phyloP scores from a whole-genome alignment of 208 protist species.

The Acanthamoeba divionensis region DNA sequence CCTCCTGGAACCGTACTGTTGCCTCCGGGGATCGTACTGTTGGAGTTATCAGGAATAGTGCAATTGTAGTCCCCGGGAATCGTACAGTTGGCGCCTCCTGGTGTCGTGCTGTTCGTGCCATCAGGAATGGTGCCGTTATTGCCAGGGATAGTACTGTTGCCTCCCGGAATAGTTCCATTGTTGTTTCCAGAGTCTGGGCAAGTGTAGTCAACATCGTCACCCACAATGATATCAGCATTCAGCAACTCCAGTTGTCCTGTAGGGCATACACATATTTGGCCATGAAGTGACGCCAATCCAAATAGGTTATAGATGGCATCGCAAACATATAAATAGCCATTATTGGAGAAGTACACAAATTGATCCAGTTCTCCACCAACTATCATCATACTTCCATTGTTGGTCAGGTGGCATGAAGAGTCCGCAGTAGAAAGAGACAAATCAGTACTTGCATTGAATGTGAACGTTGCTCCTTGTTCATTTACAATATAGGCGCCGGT shows the following conservation, averaged over 20 bases:
- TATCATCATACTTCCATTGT: background rate
- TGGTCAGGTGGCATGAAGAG: slow-evolving; percentile 6
- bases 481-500: background rate
- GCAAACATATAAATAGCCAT: slow-evolving; percentile 49
- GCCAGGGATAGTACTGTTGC: too few species aligned
- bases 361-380: slow-evolving; percentile 1
- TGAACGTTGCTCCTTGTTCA: background rate
- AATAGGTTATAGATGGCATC: slow-evolving; percentile 13
- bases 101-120: too few species aligned
- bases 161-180: background rate
- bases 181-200: background rate
- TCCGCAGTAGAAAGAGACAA: background rate
- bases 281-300: background rate
- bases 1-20: too few species aligned
- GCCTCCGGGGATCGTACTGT: too few species aligned
- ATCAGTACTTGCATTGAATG: background rate
- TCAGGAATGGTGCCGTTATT: too few species aligned
- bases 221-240: background rate
- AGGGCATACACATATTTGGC: slow-evolving; percentile 15
- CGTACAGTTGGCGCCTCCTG: too few species aligned
- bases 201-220: background rate
- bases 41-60: too few species aligned
- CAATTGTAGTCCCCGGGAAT: too few species aligned
- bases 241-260: background rate
- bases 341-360: background rate